Conservation (phyloP, 2,329 filamentous ascomycete genomes). For the Amylocarpus encephaloides region DNA sequence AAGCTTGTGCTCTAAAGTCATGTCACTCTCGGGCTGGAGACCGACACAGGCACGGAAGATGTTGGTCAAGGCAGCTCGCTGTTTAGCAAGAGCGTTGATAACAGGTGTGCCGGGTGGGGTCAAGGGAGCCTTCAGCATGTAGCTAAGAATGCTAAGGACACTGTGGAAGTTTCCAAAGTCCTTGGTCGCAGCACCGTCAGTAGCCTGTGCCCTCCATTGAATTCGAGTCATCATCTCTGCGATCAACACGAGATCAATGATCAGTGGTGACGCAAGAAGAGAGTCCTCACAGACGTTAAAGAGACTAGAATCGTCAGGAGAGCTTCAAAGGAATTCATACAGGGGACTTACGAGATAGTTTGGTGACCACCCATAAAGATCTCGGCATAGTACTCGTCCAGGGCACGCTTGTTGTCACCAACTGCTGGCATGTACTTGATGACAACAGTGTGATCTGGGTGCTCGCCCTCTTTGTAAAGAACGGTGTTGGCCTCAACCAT, state of each 20-base stretch:
- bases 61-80: slow-evolving; percentile 89
- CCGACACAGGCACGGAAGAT: slow-evolving; percentile 98
- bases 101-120: slow-evolving; percentile 93
- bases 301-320: slow-evolving; percentile 47
- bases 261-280: slow-evolving; percentile 87
- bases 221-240: slow-evolving; percentile 99
- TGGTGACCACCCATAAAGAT: slow-evolving; percentile 99
- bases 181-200: slow-evolving; percentile 44
- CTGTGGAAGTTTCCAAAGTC: slow-evolving; percentile 94
- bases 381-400: slow-evolving; percentile 99
- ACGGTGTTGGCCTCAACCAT: slow-evolving; percentile 96
- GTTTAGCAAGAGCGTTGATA: slow-evolving; percentile 91
- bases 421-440: slow-evolving; percentile 99
- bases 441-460: slow-evolving; percentile 96
- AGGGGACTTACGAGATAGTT: slow-evolving; percentile 67
- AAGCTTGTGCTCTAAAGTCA: slow-evolving; percentile 98
- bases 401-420: slow-evolving; percentile 95
- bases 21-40: slow-evolving; percentile 94
- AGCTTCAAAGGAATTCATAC: neutral
- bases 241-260: slow-evolving; percentile 91
- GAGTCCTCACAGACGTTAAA: slow-evolving; percentile 99
- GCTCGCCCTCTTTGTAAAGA: slow-evolving; percentile 85
- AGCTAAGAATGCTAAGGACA: slow-evolving; percentile 93
- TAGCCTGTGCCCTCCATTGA: slow-evolving; percentile 68
- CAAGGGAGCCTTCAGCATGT: slow-evolving; percentile 96